Evolutionary conservation across 1,284 basidiomycete species (phyloP).

Genomic region (Amylostereum areolatum): DNA sequence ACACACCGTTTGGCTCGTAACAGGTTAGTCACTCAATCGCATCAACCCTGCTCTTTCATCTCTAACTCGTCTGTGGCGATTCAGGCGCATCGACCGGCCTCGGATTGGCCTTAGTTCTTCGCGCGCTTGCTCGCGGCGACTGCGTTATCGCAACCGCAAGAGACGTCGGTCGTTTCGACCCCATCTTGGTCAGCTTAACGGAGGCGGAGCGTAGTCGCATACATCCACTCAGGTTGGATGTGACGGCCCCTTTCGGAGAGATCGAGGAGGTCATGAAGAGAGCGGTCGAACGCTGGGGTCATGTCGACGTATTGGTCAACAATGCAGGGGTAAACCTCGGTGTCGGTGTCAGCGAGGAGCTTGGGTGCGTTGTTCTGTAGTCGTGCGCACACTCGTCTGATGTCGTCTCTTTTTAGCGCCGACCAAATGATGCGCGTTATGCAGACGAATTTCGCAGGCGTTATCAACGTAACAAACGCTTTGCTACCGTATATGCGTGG

Average conservation of each 20-base stretch:
- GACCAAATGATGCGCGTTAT: not conserved
- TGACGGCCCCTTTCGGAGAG: not conserved
- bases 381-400: no score
- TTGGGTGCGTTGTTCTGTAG: no score
- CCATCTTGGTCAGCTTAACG: no score
- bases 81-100: constrained; percentile 30
- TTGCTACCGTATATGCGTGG: not conserved
- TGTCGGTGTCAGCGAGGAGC: not conserved
- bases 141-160: not conserved
- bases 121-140: constrained; percentile 21
- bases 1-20: constrained; percentile 22
- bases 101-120: constrained; percentile 18
- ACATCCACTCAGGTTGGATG: not conserved
- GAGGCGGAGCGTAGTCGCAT: not conserved
- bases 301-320: not conserved
- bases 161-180: not conserved
- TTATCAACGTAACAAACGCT: not conserved
- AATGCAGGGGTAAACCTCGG: not conserved
- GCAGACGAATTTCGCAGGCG: not conserved
- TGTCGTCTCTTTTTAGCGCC: no score
- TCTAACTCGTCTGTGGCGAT: not conserved
- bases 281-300: not conserved
- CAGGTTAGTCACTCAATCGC: constrained; percentile 13
- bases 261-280: not conserved
- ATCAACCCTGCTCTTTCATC: not conserved